Evolutionary conservation across 345 rosid genomes (phyloP), one percentile per base, ranked within the genome.

Genomic region (Eucalyptus urophylla): DNA sequence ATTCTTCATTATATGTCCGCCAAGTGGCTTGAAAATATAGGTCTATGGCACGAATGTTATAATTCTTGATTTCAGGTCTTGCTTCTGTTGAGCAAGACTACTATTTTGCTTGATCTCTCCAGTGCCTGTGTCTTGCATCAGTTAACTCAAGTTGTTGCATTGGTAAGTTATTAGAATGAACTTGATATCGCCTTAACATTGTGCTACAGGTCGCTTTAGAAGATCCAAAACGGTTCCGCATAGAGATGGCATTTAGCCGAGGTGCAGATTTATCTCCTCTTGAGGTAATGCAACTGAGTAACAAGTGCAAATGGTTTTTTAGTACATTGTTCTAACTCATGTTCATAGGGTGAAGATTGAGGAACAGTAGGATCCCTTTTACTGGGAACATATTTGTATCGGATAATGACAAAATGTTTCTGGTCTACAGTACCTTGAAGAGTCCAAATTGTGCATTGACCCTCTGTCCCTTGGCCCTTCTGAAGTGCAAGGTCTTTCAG

Each of bases 191-290:
- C 47, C 87, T 54, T 86, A 49, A 49, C 87, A 53, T 12, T n/a
- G 43, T n/a, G 87, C 47, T 69, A 86, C 95, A 98, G 99, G 95
- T 96, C 37, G 81, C 96, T 87, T 90, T 98, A 88, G 99, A 98
- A 91, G 98, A 97, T 87, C 99, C 99, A 11, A 93, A 93, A 93
- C 93, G 99, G 91, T 98, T 94, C 92, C 97, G 99, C 31, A 90
- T 96, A 40, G 99, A 98, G 90, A 92, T 98, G 93, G 96, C 99
- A 65, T 95, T 94, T 92, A 98, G 99, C 90, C 99, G 98, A 51
- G 99, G 99, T 76, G 99, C 99, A 88, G 99, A 98, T 93, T 94
- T 97, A 85, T 95, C 99, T 87, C 99, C 99, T 12, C 90, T 98
- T 90, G 97, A 97, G 99, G 99, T 97, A 95, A 90, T 83, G 85